phyloP scores from a whole-genome alignment of 176 grass and related monocot genomes.

The Ensete ventricosum region DNA sequence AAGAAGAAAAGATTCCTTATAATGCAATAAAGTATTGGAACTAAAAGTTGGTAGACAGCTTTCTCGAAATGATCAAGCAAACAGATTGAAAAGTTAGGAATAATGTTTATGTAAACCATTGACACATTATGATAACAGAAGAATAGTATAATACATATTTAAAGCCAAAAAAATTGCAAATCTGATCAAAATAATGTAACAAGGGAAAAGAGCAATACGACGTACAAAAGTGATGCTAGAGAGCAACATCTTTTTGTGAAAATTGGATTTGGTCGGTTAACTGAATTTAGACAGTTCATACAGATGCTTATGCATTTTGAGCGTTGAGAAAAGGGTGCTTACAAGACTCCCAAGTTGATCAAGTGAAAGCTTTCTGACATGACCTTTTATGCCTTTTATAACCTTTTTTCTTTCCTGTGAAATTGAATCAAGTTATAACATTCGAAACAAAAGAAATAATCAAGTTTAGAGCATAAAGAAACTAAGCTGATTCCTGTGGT shows the following conservation, averaged over 20 bases:
- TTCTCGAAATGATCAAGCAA: neutral
- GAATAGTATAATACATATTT: neutral
- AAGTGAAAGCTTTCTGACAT: slow-evolving; percentile 62
- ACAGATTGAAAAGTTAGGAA: neutral
- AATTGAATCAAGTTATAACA: slow-evolving; percentile 10
- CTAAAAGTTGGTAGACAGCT: neutral
- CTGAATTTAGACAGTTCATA: neutral
- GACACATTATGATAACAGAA: no score
- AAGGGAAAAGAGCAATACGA: neutral
- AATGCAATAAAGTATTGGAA: no score
- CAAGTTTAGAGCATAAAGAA: neutral
- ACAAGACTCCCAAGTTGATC: slow-evolving; percentile 87
- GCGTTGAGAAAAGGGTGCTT: slow-evolving; percentile 27
- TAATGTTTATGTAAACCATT: neutral
- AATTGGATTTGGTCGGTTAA: neutral
- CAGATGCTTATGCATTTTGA: neutral
- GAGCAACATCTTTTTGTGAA: slow-evolving; percentile 2
- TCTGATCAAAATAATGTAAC: neutral
- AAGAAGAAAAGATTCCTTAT: no score
- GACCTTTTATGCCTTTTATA: slow-evolving; percentile 84
- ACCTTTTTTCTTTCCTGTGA: slow-evolving; percentile 96
- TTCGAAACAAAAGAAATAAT: neutral
- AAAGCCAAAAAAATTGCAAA: neutral
- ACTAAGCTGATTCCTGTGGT: neutral
- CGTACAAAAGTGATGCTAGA: neutral